A percentile compares a stretch with the other conserved stretches of the same genome.
Conservation (phyloP, 768 basidiomycete genomes). For the Trichaptum fuscoviolaceum region DNA sequence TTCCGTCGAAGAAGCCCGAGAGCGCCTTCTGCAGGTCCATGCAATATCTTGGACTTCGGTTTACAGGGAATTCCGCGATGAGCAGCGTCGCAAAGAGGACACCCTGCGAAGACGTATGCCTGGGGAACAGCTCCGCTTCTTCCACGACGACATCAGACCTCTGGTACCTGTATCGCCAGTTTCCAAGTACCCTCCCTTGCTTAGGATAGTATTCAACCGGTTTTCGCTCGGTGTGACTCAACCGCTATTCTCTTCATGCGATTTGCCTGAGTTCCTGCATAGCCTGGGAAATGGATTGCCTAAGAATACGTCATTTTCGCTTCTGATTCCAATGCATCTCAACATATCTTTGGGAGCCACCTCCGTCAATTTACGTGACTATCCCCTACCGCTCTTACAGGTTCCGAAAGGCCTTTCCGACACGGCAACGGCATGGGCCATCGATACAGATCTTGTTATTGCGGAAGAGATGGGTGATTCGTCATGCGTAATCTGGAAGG, state of each 20-base stretch:
- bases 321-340: conserved; percentile 81
- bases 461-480: conserved; percentile 80
- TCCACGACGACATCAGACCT: conserved; percentile 24
- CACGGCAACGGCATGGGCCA: conserved; percentile 45
- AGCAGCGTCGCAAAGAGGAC: conserved; percentile 46
- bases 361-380: conserved; percentile 70
- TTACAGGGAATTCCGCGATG: conserved; percentile 39
- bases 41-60: conserved; percentile 68
- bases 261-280: conserved; percentile 58
- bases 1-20: conserved; percentile 64
- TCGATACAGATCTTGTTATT: conserved; percentile 75
- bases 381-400: conserved; percentile 80
- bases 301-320: conserved; percentile 61
- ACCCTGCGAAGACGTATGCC: conserved; percentile 39
- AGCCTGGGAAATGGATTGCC: conserved; percentile 68
- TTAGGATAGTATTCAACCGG: conserved; percentile 59
- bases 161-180: conserved; percentile 35
- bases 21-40: conserved; percentile 63
- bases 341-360: conserved; percentile 59
- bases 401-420: conserved; percentile 47
- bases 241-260: conserved; percentile 53
- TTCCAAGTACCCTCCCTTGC: conserved; percentile 53
- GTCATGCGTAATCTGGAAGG: conserved; percentile 64
- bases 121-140: conserved; percentile 19
- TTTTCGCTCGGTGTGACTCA: conserved; percentile 49